These are phyloP conservation scores for Chernovozyma sophiae-reginae DNA, from an alignment of 1,139 yeast species.

Conservation along the genomic window DNA sequence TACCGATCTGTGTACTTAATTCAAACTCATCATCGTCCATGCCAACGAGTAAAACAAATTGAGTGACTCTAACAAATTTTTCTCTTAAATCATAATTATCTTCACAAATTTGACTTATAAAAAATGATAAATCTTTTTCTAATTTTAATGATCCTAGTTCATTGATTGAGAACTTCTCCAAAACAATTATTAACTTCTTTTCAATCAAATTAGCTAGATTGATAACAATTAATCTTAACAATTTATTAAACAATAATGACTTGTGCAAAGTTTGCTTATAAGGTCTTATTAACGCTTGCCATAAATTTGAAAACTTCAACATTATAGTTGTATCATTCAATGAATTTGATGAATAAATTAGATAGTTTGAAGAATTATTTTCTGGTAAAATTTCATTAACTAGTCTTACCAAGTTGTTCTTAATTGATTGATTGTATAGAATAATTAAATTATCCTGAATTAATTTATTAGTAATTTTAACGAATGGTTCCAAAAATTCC, in stretches of 20 bases:
- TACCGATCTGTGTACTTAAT: constrained; percentile 22
- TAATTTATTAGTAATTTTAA: constrained; percentile 39
- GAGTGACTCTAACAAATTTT: constrained; percentile 76
- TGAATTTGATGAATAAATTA: constrained; percentile 26
- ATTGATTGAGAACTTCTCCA: constrained; percentile 57
- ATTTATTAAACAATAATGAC: constrained; percentile 39
- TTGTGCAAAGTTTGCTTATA: constrained; percentile 56
- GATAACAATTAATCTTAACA: constrained; percentile 52
- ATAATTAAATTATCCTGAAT: constrained; percentile 51
- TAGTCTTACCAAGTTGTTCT: constrained; percentile 42
- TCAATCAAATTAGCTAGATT: constrained; percentile 55
- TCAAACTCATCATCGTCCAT: constrained; percentile 76
- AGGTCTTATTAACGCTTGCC: constrained; percentile 66
- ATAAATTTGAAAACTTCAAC: constrained; percentile 46
- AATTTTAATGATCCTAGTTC: constrained; percentile 81
- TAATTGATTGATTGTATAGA: constrained; percentile 57
- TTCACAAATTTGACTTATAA: constrained; percentile 62
- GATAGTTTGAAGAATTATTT: constrained; percentile 37
- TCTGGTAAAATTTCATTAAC: constrained; percentile 56
- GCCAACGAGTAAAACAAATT: constrained; percentile 74
- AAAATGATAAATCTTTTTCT: constrained; percentile 75
- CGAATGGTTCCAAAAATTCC: constrained; percentile 38
- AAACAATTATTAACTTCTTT: constrained; percentile 59
- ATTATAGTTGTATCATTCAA: constrained; percentile 30
- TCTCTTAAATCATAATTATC: constrained; percentile 71